Evolutionary conservation across 164 flowering plant genomes (phyloP).

Genomic region (Vitis amurensis): DNA sequence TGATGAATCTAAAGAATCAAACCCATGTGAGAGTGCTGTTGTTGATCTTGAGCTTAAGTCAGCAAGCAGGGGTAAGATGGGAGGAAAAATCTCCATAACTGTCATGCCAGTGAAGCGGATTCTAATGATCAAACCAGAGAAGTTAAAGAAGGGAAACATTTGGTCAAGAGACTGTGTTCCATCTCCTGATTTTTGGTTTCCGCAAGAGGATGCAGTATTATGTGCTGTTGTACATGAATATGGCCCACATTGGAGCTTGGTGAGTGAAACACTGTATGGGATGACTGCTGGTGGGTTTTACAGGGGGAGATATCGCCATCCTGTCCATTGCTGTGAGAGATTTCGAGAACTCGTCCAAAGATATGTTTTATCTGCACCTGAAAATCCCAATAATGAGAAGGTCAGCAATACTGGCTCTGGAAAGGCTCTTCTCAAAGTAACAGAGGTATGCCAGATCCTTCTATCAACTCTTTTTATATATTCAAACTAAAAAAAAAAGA

Average conservation of each 20-base stretch:
- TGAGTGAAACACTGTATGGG: slow-evolving; percentile 78
- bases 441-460: slow-evolving; percentile 63
- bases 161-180: slow-evolving; percentile 83
- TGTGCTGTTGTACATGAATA: slow-evolving; percentile 96
- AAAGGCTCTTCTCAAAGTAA: slow-evolving; percentile 83
- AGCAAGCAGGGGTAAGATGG: slow-evolving; percentile 55
- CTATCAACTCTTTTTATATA: neutral
- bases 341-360: slow-evolving; percentile 80
- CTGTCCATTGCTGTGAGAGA: slow-evolving; percentile 91
- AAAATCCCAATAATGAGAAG: slow-evolving; percentile 68
- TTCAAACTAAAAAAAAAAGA: too few species aligned
- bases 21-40: slow-evolving; percentile 34
- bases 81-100: slow-evolving; percentile 78
- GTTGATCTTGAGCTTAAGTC: slow-evolving; percentile 57
- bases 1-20: slow-evolving; percentile 38
- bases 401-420: slow-evolving; percentile 50
- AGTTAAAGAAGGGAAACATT: slow-evolving; percentile 69
- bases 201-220: slow-evolving; percentile 87
- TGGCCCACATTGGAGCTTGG: slow-evolving; percentile 86
- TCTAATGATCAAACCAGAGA: slow-evolving; percentile 81
- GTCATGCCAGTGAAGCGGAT: slow-evolving; percentile 79
- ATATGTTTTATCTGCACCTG: slow-evolving; percentile 56
- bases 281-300: slow-evolving; percentile 88
- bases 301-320: slow-evolving; percentile 90
- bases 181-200: slow-evolving; percentile 79